phyloP scores from a whole-genome alignment of 2,329 filamentous ascomycete species.

The Trichoderma koningii region DNA sequence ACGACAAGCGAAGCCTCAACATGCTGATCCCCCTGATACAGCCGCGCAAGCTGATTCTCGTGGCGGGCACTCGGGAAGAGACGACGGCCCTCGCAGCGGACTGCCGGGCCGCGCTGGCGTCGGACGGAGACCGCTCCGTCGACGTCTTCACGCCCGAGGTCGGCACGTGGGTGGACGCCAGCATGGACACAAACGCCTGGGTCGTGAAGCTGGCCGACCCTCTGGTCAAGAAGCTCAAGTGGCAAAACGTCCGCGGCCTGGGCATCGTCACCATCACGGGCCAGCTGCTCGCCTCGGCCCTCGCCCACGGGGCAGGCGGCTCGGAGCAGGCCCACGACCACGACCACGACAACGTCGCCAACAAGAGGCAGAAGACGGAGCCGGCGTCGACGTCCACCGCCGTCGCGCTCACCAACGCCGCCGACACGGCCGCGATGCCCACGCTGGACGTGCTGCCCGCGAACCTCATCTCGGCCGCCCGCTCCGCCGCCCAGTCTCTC shows the following conservation, averaged over 20 bases:
- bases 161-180: slow-evolving; percentile 79
- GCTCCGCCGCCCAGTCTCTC: slow-evolving; percentile 79
- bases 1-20: slow-evolving; percentile 89
- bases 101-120: slow-evolving; percentile 68
- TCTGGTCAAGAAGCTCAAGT: slow-evolving; percentile 83
- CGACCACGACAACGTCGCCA: slow-evolving; percentile 45
- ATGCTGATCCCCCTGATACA: slow-evolving; percentile 94
- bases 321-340: slow-evolving; percentile 44
- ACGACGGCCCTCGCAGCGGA: slow-evolving; percentile 77
- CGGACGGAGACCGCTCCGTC: slow-evolving; percentile 52
- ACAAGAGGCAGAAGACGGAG: slow-evolving; percentile 55
- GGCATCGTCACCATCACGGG: slow-evolving; percentile 93
- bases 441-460: slow-evolving; percentile 58
- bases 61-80: slow-evolving; percentile 77
- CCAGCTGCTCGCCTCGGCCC: slow-evolving; percentile 50
- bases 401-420: slow-evolving; percentile 32
- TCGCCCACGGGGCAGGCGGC: slow-evolving; percentile 51
- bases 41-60: slow-evolving; percentile 91
- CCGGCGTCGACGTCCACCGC: slow-evolving; percentile 33
- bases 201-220: slow-evolving; percentile 84
- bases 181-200: slow-evolving; percentile 98
- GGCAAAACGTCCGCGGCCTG: slow-evolving; percentile 89
- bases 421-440: slow-evolving; percentile 43
- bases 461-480: slow-evolving; percentile 68
- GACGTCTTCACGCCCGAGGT: slow-evolving; percentile 81